Conservation (phyloP, 2,329 filamentous ascomycete species). For the Aspergillus sp. region DNA sequence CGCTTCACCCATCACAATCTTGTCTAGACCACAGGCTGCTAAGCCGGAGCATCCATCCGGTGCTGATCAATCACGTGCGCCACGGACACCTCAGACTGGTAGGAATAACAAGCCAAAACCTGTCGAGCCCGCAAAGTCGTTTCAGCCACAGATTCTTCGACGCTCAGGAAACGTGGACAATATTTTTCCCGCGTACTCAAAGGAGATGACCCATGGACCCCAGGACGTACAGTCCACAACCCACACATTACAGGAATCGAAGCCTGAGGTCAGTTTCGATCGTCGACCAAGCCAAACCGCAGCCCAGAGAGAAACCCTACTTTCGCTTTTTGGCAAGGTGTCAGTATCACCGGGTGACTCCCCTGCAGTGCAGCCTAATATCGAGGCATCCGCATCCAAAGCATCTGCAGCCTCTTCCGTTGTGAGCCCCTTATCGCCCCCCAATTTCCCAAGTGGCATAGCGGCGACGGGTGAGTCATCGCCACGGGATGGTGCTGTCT, state of each 20-base stretch:
- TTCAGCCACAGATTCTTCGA: constrained; percentile 54
- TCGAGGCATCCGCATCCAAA: constrained; percentile 18
- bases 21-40: constrained; percentile 32
- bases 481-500: constrained; percentile 41
- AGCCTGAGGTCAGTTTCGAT: constrained; percentile 26
- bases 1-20: constrained; percentile 37
- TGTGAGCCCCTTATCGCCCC: constrained; percentile 31
- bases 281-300: constrained; percentile 40
- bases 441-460: constrained; percentile 18
- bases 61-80: constrained; percentile 1
- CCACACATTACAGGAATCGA: constrained; percentile 12
- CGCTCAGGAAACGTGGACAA: constrained; percentile 44
- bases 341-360: constrained; percentile 22
- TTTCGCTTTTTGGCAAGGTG: constrained; percentile 63
- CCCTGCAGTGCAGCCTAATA: constrained; percentile 18
- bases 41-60: constrained; percentile 24
- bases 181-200: constrained; percentile 25
- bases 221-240: constrained; percentile 9
- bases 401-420: constrained; percentile 21
- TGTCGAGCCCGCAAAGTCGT: constrained; percentile 42
- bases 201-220: constrained; percentile 18
- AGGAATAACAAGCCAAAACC: constrained; percentile 22
- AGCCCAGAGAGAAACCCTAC: constrained; percentile 49
- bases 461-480: constrained; percentile 19
- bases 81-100: constrained; percentile 9